Base-by-base conservation (phyloP, 495 filamentous ascomycete species). In the Talaromyces adpressus region DNA sequence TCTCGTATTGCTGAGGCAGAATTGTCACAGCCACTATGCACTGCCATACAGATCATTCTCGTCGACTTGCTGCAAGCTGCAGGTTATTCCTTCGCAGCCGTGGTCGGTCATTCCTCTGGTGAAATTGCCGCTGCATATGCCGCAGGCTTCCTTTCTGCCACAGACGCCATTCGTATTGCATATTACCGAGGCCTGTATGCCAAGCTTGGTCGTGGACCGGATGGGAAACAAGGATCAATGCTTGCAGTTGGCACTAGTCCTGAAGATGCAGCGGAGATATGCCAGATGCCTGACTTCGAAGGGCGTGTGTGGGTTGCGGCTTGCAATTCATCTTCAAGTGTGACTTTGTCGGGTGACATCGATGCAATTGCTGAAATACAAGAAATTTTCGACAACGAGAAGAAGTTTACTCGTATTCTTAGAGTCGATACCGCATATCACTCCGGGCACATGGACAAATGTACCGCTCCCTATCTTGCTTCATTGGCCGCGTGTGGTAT, bases 371-470 rank as follows among this genome's bases (percentile, higher is more conserved):
- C 74, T 2, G 71, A 79, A 23, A 68, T 70, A 0, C 69, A 75
- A 23, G 66, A 52, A 0, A 66, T 82, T 1, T 67, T 86, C 1
- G 72, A 85, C 1, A 78, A 71, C 12, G 69, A 81, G 20, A 65
- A 68, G 0, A 79, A 70, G 25, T 83, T 83, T 58, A 66, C 67
- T 3, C 61, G 80, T 3, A 14, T 58, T 1, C 65, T 83, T 0
- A 63, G 65, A 6, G 79, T 83, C 0, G 78, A 83, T 34, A 64
- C 41, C 3, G 86, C 86, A 2, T 89, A 88, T 63, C 87, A 89
- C 68, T 86, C 85, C 0, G 78, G 76, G 0, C 84, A 75, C 57
- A 89, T 89, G 86, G 34, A 68, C 0, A 49, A 58, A 18, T 72
- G 80, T 25, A 73, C 76, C 0, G 66, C 30, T 4, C 59, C 72